Conservation (phyloP, 1,284 basidiomycete genomes). For the Earliella scabrosa region DNA sequence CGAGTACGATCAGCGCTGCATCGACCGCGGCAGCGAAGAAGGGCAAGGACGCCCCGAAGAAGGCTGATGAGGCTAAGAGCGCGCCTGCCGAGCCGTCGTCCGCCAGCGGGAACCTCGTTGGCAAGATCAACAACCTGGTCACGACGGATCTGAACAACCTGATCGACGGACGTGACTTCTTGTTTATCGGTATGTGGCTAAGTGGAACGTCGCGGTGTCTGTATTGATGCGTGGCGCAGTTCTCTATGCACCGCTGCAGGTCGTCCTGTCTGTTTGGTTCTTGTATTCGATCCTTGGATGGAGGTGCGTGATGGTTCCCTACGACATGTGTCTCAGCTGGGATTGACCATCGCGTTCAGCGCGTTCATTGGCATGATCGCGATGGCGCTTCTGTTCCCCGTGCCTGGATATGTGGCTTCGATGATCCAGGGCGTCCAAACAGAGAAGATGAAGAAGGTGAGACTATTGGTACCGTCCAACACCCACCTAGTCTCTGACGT, state of each 20-base stretch:
- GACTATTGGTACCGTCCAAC: not conserved
- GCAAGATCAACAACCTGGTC: constrained; percentile 52
- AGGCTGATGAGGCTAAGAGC: not conserved
- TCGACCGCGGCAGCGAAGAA: constrained; percentile 26
- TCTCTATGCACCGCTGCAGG: constrained; percentile 38
- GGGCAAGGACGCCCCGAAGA: constrained; percentile 17
- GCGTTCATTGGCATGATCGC: constrained; percentile 53
- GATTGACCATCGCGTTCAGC: constrained; percentile 12
- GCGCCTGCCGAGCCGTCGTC: constrained; percentile 11
- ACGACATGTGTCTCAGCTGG: not conserved
- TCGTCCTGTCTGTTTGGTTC: constrained; percentile 46
- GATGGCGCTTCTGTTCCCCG: constrained; percentile 55
- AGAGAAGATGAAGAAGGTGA: constrained; percentile 36
- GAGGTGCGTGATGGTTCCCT: constrained; percentile 35
- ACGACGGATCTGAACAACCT: constrained; percentile 40
- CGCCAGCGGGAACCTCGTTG: constrained; percentile 43
- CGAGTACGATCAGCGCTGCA: constrained; percentile 13
- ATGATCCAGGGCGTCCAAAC: constrained; percentile 27
- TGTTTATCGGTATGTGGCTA: constrained; percentile 31
- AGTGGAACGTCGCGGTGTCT: too few species aligned
- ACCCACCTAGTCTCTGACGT: constrained; percentile 13
- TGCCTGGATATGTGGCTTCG: constrained; percentile 45
- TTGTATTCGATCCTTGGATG: constrained; percentile 53
- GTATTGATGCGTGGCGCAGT: constrained; percentile 12
- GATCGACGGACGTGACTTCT: constrained; percentile 38